These are phyloP conservation scores for Dimocarpus longan DNA, from an alignment of 345 rosid genomes.

Conservation along the genomic window DNA sequence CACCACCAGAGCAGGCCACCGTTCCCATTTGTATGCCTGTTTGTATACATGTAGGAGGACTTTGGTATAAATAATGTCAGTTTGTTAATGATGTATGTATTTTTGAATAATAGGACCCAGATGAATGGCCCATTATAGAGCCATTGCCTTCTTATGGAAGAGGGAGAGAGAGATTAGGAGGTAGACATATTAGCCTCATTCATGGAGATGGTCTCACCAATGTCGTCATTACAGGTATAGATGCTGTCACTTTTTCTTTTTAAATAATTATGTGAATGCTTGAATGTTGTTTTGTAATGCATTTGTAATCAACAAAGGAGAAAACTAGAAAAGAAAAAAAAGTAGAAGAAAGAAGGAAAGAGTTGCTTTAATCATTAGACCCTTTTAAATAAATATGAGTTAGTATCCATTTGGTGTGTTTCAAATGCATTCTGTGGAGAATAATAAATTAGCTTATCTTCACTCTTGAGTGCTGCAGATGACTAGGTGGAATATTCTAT, in stretches of 20 bases:
- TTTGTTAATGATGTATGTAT: neutral
- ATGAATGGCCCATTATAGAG: constrained; percentile 91
- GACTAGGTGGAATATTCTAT: neutral
- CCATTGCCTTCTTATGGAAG: constrained; percentile 99
- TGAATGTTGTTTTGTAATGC: neutral
- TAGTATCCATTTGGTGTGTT: neutral
- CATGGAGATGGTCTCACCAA: constrained; percentile 90
- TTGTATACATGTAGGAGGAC: no score
- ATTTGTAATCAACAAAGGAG: neutral
- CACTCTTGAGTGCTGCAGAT: neutral
- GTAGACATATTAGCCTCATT: constrained; percentile 94
- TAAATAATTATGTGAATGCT: neutral
- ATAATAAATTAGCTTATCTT: constrained; percentile 9
- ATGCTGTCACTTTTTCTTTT: neutral
- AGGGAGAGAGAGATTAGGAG: constrained; percentile 97
- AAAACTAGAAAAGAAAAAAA: no score
- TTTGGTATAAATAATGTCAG: neutral
- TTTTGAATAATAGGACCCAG: constrained; percentile 51
- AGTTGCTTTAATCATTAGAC: neutral
- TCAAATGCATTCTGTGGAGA: neutral
- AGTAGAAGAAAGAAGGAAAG: neutral
- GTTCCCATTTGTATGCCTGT: neutral
- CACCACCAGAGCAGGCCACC: no score
- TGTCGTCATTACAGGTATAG: constrained; percentile 85
- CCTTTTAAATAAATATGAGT: neutral